Evolutionary conservation across 805 yeast species (phyloP), one percentile per base, ranked within the genome.

Genomic region (Groenewaldozyma tartarivorans): DNA sequence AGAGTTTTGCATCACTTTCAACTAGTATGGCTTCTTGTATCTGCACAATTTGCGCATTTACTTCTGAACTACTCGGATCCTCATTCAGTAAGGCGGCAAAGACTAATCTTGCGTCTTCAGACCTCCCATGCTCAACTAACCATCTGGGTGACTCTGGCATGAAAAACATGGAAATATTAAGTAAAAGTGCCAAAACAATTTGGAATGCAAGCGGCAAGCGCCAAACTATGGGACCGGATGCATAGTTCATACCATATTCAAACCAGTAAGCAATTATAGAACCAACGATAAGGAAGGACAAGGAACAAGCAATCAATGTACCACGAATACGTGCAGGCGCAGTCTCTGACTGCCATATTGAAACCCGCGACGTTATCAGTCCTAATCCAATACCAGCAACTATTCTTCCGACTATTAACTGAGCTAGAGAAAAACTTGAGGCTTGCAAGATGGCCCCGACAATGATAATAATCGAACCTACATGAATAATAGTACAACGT

Each of bases 61-160:
- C 49, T 2, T 45, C 19, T 1, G 49, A 47, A 27, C 45, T 47
- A 27, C 22, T 20, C 6, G 31, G 40, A 21, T 45, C 46, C 5
- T 49, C 49, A 36, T 45, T 47, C 38, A 45, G 49, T 40, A 20
- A 45, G 13, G 43, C 22, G 24, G 39, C 26, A n/a, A 44, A 21
- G n/a, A 44, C 33, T 19, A 22, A 21, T 13, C 24, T 15, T 3
- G 95, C 95, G 36, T 71, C 74, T 37, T 75, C 79, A 19, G 80
- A 55, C 41, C 78, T 67, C 56, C 79, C 79, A 47, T 78, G 74
- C 52, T 74, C 74, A 5, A 85, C 84, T 53, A 72, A 78, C 60
- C 69, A 86, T 43, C 95, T 66, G 0, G 95, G 95, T 32, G 86
- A 74, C 56, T 86, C 95, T 0, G 95, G 95, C 15, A 86, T 60